Percentiles rank a stretch among this genome's conserved stretches.
These are phyloP conservation scores for Xerocomus nothofagi DNA, from an alignment of 1,284 basidiomycete genomes.

Conservation along the genomic window DNA sequence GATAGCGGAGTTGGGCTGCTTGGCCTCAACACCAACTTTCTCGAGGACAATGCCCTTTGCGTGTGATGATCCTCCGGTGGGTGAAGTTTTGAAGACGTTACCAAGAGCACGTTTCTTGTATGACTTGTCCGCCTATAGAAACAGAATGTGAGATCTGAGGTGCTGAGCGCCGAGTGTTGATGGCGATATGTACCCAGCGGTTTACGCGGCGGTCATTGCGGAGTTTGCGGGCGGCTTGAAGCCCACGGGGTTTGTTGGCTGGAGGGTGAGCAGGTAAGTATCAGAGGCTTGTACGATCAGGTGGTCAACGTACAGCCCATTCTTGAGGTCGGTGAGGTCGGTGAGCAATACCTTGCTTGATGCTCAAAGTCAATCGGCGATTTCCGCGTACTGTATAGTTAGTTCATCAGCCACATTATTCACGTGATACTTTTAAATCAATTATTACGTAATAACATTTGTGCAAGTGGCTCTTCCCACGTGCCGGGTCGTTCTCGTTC, in stretches of 20 bases:
- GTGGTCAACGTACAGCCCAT: constrained; percentile 74
- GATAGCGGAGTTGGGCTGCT: constrained; percentile 99
- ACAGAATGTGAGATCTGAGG: constrained; percentile 13
- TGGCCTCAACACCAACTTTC: constrained; percentile 94
- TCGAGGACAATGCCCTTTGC: constrained; percentile 99
- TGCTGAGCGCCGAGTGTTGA: not conserved
- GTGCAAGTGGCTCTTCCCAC: not conserved
- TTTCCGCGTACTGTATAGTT: constrained; percentile 33
- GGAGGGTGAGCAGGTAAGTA: constrained; percentile 15
- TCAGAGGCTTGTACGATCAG: not conserved
- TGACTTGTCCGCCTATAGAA: constrained; percentile 86
- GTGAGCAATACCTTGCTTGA: constrained; percentile 26
- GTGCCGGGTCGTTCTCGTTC: not conserved
- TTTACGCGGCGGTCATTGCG: constrained; percentile 93
- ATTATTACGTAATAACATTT: not conserved
- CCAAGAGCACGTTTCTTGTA: constrained; percentile 99
- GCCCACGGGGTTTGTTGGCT: constrained; percentile 99
- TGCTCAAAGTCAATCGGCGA: constrained; percentile 26
- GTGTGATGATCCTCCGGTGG: constrained; percentile 98
- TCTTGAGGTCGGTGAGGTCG: constrained; percentile 57
- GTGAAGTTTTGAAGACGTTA: constrained; percentile 99
- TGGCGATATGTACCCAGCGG: constrained; percentile 78
- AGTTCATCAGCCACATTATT: constrained; percentile 38
- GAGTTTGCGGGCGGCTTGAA: constrained; percentile 99
- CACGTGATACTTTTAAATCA: not conserved